Base-by-base conservation (phyloP, 2,329 filamentous ascomycete genomes). In the Pseudogymnoascus destructans region DNA sequence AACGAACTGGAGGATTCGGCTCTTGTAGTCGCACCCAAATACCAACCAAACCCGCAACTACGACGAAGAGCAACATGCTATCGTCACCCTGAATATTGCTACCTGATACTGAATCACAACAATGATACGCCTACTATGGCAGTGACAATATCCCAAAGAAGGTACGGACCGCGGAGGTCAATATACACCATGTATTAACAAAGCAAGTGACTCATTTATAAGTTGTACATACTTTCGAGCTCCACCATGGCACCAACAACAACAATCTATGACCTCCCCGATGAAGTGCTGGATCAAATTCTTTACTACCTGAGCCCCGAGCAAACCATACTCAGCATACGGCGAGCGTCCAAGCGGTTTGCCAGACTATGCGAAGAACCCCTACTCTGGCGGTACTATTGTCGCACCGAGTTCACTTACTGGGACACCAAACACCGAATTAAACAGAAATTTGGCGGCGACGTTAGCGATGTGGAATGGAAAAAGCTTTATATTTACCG, bases 241-340 rank as follows among this genome's bases (percentile, higher is more conserved):
- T 52, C 46, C 46, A 52, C 46, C 46, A 52, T 52, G 46, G 46
- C 46, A 52, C 10, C 46, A 23, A 3, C 10, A 46, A 19, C 57
- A 23, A 15, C 42, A 49, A 32, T 58, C 33, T n/a, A 21, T 17
- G 33, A 58, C 30, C 66, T 70, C 38, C 91, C 91, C 38, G 87
- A 92, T 71, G 93, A 98, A 74, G 80, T 97, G 62, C 77, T 97
- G 65, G 82, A 89, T 68, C 79, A 84, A 57, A 86, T 97, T 63
- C 77, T 96, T 63, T 76, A 78, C 62, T 82, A 82, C 67, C 69
- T 78, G 42, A 71, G 75, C 67, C 85, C 78, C 63, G 75, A 75
- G 59, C 77, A 84, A 61, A 76, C 75, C 55, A 69, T 83, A 36
- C 57, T 63, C 11, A 70, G 66, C 59, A 65, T 84, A 35, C 75